These are phyloP conservation scores for Globisporangium emineosum DNA, from an alignment of 352 stramenopile species.

Conservation along the genomic window DNA sequence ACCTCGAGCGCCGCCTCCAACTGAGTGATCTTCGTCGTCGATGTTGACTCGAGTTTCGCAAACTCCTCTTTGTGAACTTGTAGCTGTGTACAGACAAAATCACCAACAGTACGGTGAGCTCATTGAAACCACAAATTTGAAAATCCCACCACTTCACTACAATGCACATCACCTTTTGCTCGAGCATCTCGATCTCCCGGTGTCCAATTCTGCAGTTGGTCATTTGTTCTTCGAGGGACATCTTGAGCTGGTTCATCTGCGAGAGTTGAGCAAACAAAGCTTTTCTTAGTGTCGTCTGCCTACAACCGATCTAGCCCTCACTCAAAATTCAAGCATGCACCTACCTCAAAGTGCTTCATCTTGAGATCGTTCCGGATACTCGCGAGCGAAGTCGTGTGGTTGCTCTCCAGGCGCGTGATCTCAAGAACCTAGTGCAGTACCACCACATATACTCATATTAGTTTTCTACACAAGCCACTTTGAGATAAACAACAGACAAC, in stretches of 20 bases:
- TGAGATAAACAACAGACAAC: neutral
- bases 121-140: neutral
- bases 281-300: neutral
- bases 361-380: constrained; percentile 62
- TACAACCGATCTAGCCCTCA: neutral
- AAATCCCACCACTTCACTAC: neutral
- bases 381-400: constrained; percentile 46
- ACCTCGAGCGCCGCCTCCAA: constrained; percentile 50
- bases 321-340: neutral
- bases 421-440: constrained; percentile 67
- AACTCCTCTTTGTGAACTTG: constrained; percentile 73
- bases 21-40: constrained; percentile 55
- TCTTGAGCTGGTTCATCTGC: constrained; percentile 59
- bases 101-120: neutral
- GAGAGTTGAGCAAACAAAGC: neutral
- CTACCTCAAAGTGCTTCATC: constrained; percentile 77
- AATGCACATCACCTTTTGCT: constrained; percentile 45
- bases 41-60: constrained; percentile 57
- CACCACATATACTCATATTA: neutral
- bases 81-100: constrained; percentile 33
- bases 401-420: constrained; percentile 47
- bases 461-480: neutral
- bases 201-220: constrained; percentile 27
- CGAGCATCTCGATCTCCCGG: constrained; percentile 65
- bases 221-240: constrained; percentile 57